Evolutionary conservation across 2,329 filamentous ascomycete genomes (phyloP).

Genomic region (Clarireedia homoeocarpa): DNA sequence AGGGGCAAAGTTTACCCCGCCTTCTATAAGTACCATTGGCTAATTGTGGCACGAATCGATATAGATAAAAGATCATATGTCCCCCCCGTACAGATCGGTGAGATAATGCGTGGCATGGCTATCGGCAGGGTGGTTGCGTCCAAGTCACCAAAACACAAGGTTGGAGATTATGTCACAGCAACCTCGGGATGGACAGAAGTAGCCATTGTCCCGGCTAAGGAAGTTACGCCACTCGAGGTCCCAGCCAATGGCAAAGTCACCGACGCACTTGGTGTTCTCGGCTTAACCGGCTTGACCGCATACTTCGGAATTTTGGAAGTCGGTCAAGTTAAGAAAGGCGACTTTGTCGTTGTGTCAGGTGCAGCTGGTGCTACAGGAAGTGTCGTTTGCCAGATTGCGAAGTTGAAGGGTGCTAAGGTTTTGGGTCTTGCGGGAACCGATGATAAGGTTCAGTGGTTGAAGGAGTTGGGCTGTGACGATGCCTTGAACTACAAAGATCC

Average conservation of each 20-base stretch:
- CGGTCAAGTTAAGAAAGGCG: constrained; percentile 57
- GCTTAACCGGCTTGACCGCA: constrained; percentile 64
- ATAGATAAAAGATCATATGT: constrained; percentile 51
- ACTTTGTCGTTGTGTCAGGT: constrained; percentile 70
- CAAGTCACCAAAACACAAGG: constrained; percentile 44
- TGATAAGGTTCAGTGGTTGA: constrained; percentile 61
- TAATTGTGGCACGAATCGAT: background rate
- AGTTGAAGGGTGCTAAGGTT: constrained; percentile 54
- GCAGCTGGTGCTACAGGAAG: constrained; percentile 73
- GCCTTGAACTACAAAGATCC: constrained; percentile 62
- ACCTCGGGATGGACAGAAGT: constrained; percentile 60
- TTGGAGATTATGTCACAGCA: constrained; percentile 50
- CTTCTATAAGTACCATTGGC: background rate
- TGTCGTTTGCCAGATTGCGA: constrained; percentile 71
- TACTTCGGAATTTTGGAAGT: constrained; percentile 68
- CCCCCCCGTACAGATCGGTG: constrained; percentile 59
- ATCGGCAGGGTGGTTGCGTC: constrained; percentile 56
- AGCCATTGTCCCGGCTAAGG: constrained; percentile 47
- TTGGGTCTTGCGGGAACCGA: constrained; percentile 60
- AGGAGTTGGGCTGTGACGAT: constrained; percentile 57
- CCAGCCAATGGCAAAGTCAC: constrained; percentile 39
- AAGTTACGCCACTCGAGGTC: constrained; percentile 35
- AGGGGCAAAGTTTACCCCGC: background rate
- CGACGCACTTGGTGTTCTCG: constrained; percentile 54
- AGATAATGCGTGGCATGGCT: constrained; percentile 57